Percentiles rank a stretch among this genome's conserved stretches.
Conservation (phyloP, 2,329 filamentous ascomycete genomes). For the Emydomyces testavorans region DNA sequence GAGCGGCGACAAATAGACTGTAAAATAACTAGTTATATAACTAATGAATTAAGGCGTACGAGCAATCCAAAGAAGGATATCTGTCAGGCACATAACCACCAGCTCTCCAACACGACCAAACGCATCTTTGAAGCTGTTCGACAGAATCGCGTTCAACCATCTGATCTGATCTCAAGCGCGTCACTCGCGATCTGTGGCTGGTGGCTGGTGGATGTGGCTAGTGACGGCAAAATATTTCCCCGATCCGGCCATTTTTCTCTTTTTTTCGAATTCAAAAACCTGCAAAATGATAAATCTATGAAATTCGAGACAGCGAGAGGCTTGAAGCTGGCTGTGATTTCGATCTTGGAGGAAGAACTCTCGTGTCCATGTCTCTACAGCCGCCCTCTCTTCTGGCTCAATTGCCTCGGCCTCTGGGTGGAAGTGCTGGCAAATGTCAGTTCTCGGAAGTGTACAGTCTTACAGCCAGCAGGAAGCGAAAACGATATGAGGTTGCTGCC, state of each 20-base stretch:
- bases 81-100: neutral
- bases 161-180: conserved; percentile 1
- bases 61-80: neutral
- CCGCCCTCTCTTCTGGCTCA: conserved; percentile 36
- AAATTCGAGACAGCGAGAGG: neutral
- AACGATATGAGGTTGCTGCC: conserved; percentile 50
- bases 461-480: conserved; percentile 46
- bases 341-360: neutral
- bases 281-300: too few species aligned
- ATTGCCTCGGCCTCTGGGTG: conserved; percentile 36
- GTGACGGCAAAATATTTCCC: conserved; percentile 9
- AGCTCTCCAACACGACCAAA: too few species aligned
- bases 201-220: conserved; percentile 5
- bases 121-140: too few species aligned
- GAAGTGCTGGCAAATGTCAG: conserved; percentile 31
- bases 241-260: conserved; percentile 3
- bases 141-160: too few species aligned
- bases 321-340: neutral
- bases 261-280: too few species aligned
- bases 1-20: too few species aligned
- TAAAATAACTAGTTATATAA: too few species aligned
- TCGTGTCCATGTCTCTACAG: conserved; percentile 33
- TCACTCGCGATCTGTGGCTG: conserved; percentile 6
- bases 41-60: too few species aligned
- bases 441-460: conserved; percentile 43